Evolutionary conservation across 345 rosid genomes (phyloP).

Genomic region (Dimocarpus longan): DNA sequence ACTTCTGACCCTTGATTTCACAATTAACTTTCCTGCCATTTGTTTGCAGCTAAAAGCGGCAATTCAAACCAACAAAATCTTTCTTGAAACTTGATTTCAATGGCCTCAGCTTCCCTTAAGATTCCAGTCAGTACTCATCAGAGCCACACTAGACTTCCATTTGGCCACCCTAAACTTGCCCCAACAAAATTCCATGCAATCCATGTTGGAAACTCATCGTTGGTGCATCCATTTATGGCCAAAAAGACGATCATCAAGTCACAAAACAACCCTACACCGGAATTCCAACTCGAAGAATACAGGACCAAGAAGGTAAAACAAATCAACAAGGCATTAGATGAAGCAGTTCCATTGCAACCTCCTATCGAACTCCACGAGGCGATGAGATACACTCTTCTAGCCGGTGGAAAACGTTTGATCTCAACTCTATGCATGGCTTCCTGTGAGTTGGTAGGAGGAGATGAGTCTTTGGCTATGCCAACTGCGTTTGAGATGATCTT

Average conservation of each 20-base stretch:
- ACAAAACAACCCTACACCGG: constrained; percentile 8
- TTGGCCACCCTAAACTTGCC: neutral
- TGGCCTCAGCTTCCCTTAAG: constrained; percentile 5
- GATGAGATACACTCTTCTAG: constrained; percentile 65
- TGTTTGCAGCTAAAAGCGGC: too few species aligned
- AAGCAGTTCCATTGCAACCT: constrained; percentile 46
- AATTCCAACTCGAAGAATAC: constrained; percentile 35
- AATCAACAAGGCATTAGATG: constrained; percentile 56
- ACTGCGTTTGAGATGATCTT: constrained; percentile 66
- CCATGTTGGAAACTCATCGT: constrained; percentile 12
- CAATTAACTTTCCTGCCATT: too few species aligned
- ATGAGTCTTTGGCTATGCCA: constrained; percentile 46
- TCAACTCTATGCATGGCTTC: constrained; percentile 62
- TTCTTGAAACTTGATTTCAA: neutral
- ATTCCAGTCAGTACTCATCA: constrained; percentile 6
- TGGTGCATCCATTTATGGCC: neutral
- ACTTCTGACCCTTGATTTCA: too few species aligned
- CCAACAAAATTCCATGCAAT: constrained; percentile 5
- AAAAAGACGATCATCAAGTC: neutral
- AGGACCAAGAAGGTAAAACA: constrained; percentile 27
- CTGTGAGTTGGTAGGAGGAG: constrained; percentile 62
- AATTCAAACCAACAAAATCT: constrained; percentile 29
- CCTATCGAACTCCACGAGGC: constrained; percentile 57
- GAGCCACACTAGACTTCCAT: neutral
- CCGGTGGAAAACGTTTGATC: constrained; percentile 60